These are phyloP conservation scores for Parasitella parasitica DNA, from an alignment of 371 early-diverging fungal genomes.

Conservation along the genomic window DNA sequence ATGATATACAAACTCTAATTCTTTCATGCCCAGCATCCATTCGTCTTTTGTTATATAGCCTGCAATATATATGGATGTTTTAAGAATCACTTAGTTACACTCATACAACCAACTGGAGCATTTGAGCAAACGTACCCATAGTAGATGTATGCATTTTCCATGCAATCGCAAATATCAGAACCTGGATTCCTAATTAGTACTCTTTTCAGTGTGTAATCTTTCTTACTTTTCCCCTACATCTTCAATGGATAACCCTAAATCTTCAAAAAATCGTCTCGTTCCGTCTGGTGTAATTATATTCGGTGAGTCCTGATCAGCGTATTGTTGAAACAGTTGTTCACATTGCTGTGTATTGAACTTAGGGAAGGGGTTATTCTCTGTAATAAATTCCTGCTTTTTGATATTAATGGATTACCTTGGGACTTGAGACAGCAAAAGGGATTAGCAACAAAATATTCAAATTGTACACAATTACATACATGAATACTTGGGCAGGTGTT, in stretches of 20 bases:
- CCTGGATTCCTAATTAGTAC: slow-evolving; percentile 29
- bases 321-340: slow-evolving; percentile 31
- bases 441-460: too few relatives aligned
- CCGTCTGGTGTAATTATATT: slow-evolving; percentile 43
- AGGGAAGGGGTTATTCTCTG: not conserved
- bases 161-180: slow-evolving; percentile 59
- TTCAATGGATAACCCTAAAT: slow-evolving; percentile 42
- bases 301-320: slow-evolving; percentile 42
- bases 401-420: slow-evolving; percentile 16
- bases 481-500: not conserved
- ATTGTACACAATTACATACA: not conserved
- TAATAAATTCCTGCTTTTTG: too few relatives aligned
- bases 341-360: slow-evolving; percentile 42
- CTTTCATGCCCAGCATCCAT: slow-evolving; percentile 68
- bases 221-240: slow-evolving; percentile 24
- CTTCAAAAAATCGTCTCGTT: slow-evolving; percentile 41
- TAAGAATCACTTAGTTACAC: not conserved
- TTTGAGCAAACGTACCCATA: slow-evolving; percentile 49
- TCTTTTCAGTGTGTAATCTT: not conserved
- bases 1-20: slow-evolving; percentile 43
- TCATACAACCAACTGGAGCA: too few relatives aligned
- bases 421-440: not conserved
- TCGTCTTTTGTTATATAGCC: slow-evolving; percentile 66
- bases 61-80: slow-evolving; percentile 8
- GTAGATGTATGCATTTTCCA: slow-evolving; percentile 60